Evolutionary conservation across 2,329 filamentous ascomycete species (phyloP).

Genomic region (Aspergillus texensis): DNA sequence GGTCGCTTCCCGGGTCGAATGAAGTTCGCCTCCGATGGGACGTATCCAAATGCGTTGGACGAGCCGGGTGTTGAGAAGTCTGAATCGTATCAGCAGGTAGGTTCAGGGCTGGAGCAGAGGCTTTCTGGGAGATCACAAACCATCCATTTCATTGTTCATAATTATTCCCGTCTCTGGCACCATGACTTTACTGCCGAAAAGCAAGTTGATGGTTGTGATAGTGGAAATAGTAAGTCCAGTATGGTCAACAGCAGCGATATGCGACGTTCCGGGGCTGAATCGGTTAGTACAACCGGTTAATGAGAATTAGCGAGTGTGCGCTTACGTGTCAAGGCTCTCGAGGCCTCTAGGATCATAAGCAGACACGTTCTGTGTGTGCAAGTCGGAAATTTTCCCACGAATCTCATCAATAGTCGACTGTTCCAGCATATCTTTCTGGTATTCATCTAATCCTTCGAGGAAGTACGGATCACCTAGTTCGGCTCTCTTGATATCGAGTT

Average conservation of each 20-base stretch:
- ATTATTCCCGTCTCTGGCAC: slow-evolving; percentile 82
- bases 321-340: slow-evolving; percentile 65
- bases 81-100: slow-evolving; percentile 59
- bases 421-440: slow-evolving; percentile 70
- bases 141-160: slow-evolving; percentile 66
- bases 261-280: slow-evolving; percentile 54
- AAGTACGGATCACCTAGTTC: slow-evolving; percentile 81
- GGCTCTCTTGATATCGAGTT: slow-evolving; percentile 56
- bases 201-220: slow-evolving; percentile 84
- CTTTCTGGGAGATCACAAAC: slow-evolving; percentile 41
- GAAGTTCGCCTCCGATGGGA: slow-evolving; percentile 78
- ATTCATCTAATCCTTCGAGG: slow-evolving; percentile 62
- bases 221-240: slow-evolving; percentile 76
- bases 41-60: slow-evolving; percentile 82
- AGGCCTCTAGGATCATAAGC: slow-evolving; percentile 72
- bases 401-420: slow-evolving; percentile 61
- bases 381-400: slow-evolving; percentile 70
- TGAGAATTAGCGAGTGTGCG: neutral
- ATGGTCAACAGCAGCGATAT: slow-evolving; percentile 66
- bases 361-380: slow-evolving; percentile 68
- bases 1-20: slow-evolving; percentile 80
- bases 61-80: slow-evolving; percentile 84
- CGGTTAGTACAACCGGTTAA: neutral
- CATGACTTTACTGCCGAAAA: slow-evolving; percentile 79
- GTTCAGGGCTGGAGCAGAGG: neutral